Percentiles rank a stretch among this genome's conserved stretches.
Evolutionary conservation across 2,329 filamentous ascomycete genomes (phyloP).

Genomic region (Cytospora piceae): DNA sequence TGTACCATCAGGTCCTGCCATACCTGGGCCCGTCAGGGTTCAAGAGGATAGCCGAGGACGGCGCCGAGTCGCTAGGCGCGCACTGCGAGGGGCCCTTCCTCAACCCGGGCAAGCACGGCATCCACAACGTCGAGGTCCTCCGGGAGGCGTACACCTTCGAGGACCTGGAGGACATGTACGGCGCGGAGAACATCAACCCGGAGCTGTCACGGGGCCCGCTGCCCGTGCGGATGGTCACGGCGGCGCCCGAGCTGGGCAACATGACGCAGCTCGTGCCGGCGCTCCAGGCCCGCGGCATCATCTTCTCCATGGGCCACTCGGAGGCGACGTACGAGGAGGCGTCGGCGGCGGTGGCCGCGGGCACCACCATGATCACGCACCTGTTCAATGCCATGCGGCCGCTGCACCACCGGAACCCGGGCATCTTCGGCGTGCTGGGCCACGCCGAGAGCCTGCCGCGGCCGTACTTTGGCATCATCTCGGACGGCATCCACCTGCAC

Average conservation of each 20-base stretch:
- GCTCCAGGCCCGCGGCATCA: slow-evolving; percentile 67
- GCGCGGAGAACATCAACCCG: slow-evolving; percentile 64
- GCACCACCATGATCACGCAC: slow-evolving; percentile 88
- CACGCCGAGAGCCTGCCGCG: slow-evolving; percentile 60
- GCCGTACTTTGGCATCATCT: slow-evolving; percentile 87
- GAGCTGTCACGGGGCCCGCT: slow-evolving; percentile 41
- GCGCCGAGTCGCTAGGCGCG: slow-evolving; percentile 85
- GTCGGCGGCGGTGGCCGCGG: slow-evolving; percentile 69
- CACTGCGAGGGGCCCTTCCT: slow-evolving; percentile 93
- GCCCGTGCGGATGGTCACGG: slow-evolving; percentile 78
- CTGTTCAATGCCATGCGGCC: slow-evolving; percentile 94
- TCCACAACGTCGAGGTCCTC: slow-evolving; percentile 78
- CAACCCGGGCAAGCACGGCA: slow-evolving; percentile 79
- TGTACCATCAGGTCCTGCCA: slow-evolving; percentile 81
- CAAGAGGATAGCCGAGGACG: slow-evolving; percentile 63
- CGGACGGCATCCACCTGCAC: slow-evolving; percentile 88
- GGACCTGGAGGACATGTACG: slow-evolving; percentile 75
- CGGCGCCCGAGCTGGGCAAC: slow-evolving; percentile 77
- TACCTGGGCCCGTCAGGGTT: slow-evolving; percentile 74
- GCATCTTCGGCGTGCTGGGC: slow-evolving; percentile 84
- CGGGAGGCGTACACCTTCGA: slow-evolving; percentile 64
- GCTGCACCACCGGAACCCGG: slow-evolving; percentile 87
- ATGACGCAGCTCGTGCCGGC: slow-evolving; percentile 72
- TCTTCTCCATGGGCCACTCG: slow-evolving; percentile 83
- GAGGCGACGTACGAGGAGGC: slow-evolving; percentile 87